These are phyloP conservation scores for Usnea hakonensis DNA, from an alignment of 495 filamentous ascomycete genomes.

Conservation along the genomic window DNA sequence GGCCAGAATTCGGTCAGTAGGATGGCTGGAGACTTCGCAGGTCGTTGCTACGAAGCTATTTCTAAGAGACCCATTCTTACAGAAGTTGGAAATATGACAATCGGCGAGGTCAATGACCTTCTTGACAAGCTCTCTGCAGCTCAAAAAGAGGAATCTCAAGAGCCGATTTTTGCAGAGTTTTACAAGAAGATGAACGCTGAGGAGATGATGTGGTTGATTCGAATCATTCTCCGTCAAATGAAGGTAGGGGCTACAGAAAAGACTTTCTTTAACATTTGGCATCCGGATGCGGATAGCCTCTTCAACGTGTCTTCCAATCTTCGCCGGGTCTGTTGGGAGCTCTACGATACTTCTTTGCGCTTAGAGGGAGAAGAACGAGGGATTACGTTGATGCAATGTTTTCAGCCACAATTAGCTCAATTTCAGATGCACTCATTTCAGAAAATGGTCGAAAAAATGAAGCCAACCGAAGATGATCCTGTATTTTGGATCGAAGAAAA, in stretches of 20 bases:
- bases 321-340: conserved; percentile 89
- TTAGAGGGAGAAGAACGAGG: conserved; percentile 69
- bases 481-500: conserved; percentile 98
- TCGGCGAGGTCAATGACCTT: conserved; percentile 82
- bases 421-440: conserved; percentile 86
- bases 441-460: conserved; percentile 70
- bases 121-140: conserved; percentile 71
- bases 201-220: conserved; percentile 88
- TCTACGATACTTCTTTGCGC: conserved; percentile 66
- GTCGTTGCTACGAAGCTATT: conserved; percentile 76
- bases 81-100: conserved; percentile 65
- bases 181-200: conserved; percentile 89
- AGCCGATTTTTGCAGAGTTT: conserved; percentile 70
- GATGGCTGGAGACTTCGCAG: conserved; percentile 85
- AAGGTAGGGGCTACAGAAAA: conserved; percentile 95
- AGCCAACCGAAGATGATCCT: conserved; percentile 57
- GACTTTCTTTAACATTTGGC: conserved; percentile 86
- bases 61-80: conserved; percentile 75
- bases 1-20: conserved; percentile 52
- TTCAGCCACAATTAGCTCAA: conserved; percentile 92
- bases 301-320: conserved; percentile 90
- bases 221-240: conserved; percentile 94
- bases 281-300: conserved; percentile 81
- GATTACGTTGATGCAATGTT: conserved; percentile 85
- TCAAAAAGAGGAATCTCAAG: conserved; percentile 72